A percentile compares a stretch with the other conserved stretches of the same genome.
Evolutionary conservation across 768 basidiomycete species (phyloP).

Genomic region (Strobilomyces dryophilus): DNA sequence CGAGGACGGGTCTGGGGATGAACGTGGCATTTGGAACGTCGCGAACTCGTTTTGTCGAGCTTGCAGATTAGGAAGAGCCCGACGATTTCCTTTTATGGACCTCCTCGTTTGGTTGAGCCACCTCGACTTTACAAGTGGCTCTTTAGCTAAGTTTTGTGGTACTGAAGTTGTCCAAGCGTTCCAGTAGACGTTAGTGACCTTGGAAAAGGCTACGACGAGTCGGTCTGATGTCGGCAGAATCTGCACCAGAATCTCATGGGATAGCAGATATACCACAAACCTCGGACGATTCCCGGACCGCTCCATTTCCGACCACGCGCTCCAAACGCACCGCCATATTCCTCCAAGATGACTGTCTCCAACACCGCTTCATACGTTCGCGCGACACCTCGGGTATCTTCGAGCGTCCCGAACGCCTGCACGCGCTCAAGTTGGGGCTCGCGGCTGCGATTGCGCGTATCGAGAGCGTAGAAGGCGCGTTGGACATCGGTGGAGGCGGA

Average conservation of each 20-base stretch:
- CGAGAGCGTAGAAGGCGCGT: constrained; percentile 34
- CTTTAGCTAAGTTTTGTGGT: no score
- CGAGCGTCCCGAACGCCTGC: constrained; percentile 88
- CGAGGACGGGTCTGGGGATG: no score
- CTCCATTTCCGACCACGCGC: neutral
- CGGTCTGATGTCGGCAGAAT: neutral
- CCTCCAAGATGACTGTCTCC: constrained; percentile 69
- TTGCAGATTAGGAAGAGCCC: no score
- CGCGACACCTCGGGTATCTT: constrained; percentile 71
- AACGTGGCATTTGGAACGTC: no score
- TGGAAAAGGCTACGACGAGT: no score
- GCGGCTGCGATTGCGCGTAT: constrained; percentile 75
- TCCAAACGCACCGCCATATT: constrained; percentile 31
- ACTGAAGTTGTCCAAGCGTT: no score
- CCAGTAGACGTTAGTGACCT: no score
- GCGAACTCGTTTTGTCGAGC: no score
- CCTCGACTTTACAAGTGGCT: no score
- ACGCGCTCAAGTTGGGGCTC: constrained; percentile 79
- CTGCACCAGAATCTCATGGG: neutral
- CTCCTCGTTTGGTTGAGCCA: no score
- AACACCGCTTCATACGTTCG: constrained; percentile 76
- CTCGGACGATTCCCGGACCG: neutral
- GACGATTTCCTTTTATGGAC: no score
- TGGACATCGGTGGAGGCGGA: neutral
- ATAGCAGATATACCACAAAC: neutral